Evolutionary conservation across 176 grass and related monocot species (phyloP), one percentile per base, ranked within the genome.

Genomic region (Avena atlantica): DNA sequence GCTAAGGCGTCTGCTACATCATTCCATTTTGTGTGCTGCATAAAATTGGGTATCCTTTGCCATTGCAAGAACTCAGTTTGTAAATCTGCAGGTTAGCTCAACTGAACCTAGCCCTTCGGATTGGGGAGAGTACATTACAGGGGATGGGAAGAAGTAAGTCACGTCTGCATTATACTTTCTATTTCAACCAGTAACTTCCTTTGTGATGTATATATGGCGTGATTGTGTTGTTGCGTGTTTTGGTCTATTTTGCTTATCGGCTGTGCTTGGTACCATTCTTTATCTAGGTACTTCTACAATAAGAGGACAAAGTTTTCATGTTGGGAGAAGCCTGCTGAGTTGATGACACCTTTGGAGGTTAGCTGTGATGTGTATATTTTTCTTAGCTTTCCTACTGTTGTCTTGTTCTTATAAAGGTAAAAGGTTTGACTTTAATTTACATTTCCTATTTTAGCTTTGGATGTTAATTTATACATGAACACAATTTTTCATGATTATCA

Each of bases 301-400:
- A 99, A 94, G 92, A 96, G 92, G 92, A 99, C 97, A 64, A 94
- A 81, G 61, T 91, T 93, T 75, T 98, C 95, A 84, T 91, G 92
- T 85, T 98, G 93, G 91, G 93, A 98, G 86, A 98, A 98, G 87
- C 96, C 96, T 20, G 40, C 81, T 83, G 96, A 98, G 78, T 74
- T 98, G 86, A 98, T 98, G 96, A 98, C 93, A 45, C 90, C 90
- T 86, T 88, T 86, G 70, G 96, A 98, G 94, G 97, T 99, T 87
- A 92, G 82, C 68, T 72, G 13, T 78, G 48, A 78, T 62, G 25
- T 69, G 49, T 42, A 42, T 80, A 69, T 70, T 80, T 92, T 57
- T 82, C n/a, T 68, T 74, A 58, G 29, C 44, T n/a, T 56, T 72
- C 60, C 9, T 47, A 63, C 20, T 69, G 6, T 9, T 55, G 64